phyloP scores from a whole-genome alignment of 2,329 filamentous ascomycete species.

The Aspergillus brunneoviolaceus region DNA sequence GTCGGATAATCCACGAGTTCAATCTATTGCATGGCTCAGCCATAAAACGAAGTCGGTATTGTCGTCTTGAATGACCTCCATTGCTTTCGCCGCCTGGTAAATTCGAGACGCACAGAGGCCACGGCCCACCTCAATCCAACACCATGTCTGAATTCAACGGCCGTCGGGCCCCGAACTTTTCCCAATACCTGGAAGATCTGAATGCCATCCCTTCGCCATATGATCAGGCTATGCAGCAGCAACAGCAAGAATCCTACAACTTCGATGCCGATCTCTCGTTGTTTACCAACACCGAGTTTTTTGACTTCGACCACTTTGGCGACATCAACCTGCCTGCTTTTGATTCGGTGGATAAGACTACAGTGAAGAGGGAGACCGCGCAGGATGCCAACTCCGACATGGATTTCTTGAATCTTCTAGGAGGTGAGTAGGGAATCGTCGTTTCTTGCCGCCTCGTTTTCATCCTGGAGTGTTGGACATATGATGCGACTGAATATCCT shows the following conservation, averaged over 20 bases:
- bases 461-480: neutral
- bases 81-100: neutral
- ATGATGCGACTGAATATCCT: neutral
- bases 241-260: conserved; percentile 60
- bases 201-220: conserved; percentile 69
- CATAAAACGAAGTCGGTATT: neutral
- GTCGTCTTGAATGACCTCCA: neutral
- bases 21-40: neutral
- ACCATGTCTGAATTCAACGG: conserved; percentile 72
- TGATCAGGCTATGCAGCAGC: conserved; percentile 60
- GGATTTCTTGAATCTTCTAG: conserved; percentile 44
- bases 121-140: conserved; percentile 13
- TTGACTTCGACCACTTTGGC: conserved; percentile 64
- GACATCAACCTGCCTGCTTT: conserved; percentile 36
- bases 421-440: conserved; percentile 36
- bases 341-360: conserved; percentile 33
- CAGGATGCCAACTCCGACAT: conserved; percentile 31
- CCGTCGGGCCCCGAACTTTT: conserved; percentile 81
- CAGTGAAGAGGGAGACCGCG: conserved; percentile 22
- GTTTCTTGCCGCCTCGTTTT: neutral
- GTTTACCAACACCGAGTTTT: conserved; percentile 81
- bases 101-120: conserved; percentile 9
- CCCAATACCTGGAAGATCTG: conserved; percentile 82
- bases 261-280: conserved; percentile 72
- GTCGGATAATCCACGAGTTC: neutral